Percentiles rank a stretch among this genome's conserved stretches.
These are phyloP conservation scores for Digitaria exilis DNA, from an alignment of 202 grass and related monocot species.

Conservation along the genomic window DNA sequence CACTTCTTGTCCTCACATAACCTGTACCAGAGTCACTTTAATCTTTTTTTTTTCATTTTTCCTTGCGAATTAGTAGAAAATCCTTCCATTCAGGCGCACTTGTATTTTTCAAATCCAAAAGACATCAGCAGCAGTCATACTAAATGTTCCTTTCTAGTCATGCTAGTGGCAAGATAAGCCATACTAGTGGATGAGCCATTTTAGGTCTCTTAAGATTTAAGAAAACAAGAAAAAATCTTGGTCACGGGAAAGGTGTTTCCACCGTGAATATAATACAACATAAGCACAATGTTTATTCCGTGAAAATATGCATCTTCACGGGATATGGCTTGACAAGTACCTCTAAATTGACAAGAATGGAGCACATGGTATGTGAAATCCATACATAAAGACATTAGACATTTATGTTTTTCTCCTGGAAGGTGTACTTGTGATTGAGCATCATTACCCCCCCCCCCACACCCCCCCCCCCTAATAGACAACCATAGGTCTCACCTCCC, in stretches of 20 bases:
- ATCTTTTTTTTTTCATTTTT: neutral
- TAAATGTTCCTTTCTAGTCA: neutral
- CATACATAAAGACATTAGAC: neutral
- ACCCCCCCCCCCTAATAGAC: too few species aligned
- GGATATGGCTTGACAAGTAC: neutral
- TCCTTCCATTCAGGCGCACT: neutral
- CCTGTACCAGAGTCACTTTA: neutral
- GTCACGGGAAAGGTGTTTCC: neutral
- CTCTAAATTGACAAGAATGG: too few species aligned
- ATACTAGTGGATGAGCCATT: neutral
- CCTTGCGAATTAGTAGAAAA: neutral
- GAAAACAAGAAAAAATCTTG: slow-evolving; percentile 2
- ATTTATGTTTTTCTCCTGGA: neutral
- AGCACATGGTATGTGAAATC: neutral
- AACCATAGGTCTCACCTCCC: neutral
- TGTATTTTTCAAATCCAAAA: neutral
- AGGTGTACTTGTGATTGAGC: neutral
- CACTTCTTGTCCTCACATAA: neutral
- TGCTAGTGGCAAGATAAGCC: neutral
- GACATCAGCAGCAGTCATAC: neutral
- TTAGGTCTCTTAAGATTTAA: neutral
- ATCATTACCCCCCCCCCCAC: too few species aligned
- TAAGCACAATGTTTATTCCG: neutral
- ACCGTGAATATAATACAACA: neutral
- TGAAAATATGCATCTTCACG: neutral